These are phyloP conservation scores for Iberis pinnata DNA, from an alignment of 345 rosid genomes.

Conservation along the genomic window DNA sequence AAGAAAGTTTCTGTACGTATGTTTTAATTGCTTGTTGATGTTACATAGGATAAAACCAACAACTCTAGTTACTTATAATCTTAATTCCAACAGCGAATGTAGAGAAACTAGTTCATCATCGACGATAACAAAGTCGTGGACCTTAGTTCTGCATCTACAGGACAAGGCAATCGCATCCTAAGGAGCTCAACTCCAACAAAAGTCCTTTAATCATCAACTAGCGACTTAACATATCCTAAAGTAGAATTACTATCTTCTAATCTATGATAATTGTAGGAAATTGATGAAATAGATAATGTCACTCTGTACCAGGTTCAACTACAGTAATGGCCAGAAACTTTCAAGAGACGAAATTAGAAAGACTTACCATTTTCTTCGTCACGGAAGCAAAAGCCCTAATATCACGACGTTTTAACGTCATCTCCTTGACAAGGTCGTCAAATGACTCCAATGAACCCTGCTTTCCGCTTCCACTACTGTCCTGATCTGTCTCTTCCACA, in stretches of 20 bases:
- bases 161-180: not conserved
- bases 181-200: not conserved
- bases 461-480: constrained; percentile 27
- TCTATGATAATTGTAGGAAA: not conserved
- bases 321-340: not conserved
- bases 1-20: not conserved
- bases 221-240: not conserved
- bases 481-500: constrained; percentile 51
- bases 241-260: not conserved
- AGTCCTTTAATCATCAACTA: not conserved
- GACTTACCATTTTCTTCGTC: constrained; percentile 74
- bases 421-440: constrained; percentile 60
- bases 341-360: not conserved
- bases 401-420: constrained; percentile 56
- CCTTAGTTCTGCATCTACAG: not conserved
- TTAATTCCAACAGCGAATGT: not conserved
- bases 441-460: constrained; percentile 54
- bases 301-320: not conserved
- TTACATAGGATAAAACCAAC: not conserved
- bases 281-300: not conserved
- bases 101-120: constrained; percentile 2
- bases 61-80: constrained; percentile 12
- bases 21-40: not conserved
- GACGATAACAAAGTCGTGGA: not conserved
- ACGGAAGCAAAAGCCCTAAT: constrained; percentile 65